phyloP scores from a whole-genome alignment of 768 basidiomycete species.

The Phaeotremella skinneri region DNA sequence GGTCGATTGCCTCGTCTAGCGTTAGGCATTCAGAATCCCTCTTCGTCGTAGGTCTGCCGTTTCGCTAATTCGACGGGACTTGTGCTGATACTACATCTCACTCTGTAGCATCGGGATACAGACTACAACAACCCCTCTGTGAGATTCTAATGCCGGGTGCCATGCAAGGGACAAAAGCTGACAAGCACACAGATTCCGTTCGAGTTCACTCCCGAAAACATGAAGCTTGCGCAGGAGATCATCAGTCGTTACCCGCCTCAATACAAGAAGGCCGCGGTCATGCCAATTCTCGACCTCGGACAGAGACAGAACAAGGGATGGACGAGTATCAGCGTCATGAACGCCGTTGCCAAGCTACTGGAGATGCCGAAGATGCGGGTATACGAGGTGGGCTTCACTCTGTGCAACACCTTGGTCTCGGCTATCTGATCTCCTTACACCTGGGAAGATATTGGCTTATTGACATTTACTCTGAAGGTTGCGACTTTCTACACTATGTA shows the following conservation, averaged over 20 bases:
- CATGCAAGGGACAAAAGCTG: slow-evolving; percentile 5
- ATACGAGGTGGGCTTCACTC: slow-evolving; percentile 63
- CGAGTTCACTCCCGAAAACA: slow-evolving; percentile 74
- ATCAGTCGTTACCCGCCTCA: slow-evolving; percentile 91
- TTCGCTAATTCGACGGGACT: not conserved
- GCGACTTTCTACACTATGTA: slow-evolving; percentile 99
- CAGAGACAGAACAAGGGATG: slow-evolving; percentile 98
- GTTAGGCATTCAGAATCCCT: slow-evolving; percentile 72
- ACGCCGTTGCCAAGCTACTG: slow-evolving; percentile 88
- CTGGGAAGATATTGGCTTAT: not conserved
- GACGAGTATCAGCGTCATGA: slow-evolving; percentile 99
- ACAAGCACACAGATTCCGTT: slow-evolving; percentile 71
- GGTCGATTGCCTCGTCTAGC: slow-evolving; percentile 53
- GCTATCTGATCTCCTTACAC: not conserved
- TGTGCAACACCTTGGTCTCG: not conserved
- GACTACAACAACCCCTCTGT: slow-evolving; percentile 91
- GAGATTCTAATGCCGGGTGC: slow-evolving; percentile 15
- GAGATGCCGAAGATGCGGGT: slow-evolving; percentile 98
- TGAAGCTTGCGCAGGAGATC: slow-evolving; percentile 81
- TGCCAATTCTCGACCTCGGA: slow-evolving; percentile 91
- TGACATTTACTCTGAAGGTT: slow-evolving; percentile 55
- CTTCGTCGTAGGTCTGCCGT: slow-evolving; percentile 66
- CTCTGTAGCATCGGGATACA: slow-evolving; percentile 85
- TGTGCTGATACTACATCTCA: not conserved
- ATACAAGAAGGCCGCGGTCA: slow-evolving; percentile 98